Evolutionary conservation across 2,329 filamentous ascomycete species (phyloP).

Genomic region (Epichloe festucae): DNA sequence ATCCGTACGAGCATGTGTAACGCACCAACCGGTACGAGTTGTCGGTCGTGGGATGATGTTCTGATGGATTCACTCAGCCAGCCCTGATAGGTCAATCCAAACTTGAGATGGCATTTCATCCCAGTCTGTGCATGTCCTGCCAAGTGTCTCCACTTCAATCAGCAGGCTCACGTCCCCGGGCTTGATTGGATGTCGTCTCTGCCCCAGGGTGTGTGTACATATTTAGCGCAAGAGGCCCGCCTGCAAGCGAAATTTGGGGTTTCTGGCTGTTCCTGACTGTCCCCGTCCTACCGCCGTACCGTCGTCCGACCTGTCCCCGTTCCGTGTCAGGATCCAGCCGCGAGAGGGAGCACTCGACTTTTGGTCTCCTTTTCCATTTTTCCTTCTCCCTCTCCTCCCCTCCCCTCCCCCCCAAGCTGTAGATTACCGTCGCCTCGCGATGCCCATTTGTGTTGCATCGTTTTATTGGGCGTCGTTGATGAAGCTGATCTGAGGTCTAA

Average conservation of each 20-base stretch:
- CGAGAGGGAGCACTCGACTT: not conserved
- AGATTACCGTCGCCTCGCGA: slow-evolving; percentile 8
- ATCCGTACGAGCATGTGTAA: too few species aligned
- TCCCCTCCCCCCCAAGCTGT: not conserved
- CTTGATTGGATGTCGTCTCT: not conserved
- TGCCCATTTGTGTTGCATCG: slow-evolving; percentile 7
- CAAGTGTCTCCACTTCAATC: not conserved
- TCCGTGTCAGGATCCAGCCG: not conserved
- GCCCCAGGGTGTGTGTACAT: not conserved
- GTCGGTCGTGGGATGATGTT: too few species aligned
- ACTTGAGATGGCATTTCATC: too few species aligned
- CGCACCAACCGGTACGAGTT: too few species aligned
- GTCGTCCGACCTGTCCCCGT: not conserved
- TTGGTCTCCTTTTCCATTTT: slow-evolving; percentile 1
- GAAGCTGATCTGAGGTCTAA: not conserved
- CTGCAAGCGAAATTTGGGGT: slow-evolving; percentile 12
- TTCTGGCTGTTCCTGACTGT: too few species aligned
- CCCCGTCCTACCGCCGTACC: too few species aligned
- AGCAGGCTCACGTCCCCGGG: not conserved
- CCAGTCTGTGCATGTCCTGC: not conserved
- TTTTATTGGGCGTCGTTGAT: slow-evolving; percentile 8
- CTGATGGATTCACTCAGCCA: too few species aligned
- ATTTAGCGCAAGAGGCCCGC: not conserved
- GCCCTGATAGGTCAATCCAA: too few species aligned
- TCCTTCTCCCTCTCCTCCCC: not conserved